These are phyloP conservation scores for Taphrina sp. DNA, from an alignment of 1,139 yeast genomes.

Conservation along the genomic window DNA sequence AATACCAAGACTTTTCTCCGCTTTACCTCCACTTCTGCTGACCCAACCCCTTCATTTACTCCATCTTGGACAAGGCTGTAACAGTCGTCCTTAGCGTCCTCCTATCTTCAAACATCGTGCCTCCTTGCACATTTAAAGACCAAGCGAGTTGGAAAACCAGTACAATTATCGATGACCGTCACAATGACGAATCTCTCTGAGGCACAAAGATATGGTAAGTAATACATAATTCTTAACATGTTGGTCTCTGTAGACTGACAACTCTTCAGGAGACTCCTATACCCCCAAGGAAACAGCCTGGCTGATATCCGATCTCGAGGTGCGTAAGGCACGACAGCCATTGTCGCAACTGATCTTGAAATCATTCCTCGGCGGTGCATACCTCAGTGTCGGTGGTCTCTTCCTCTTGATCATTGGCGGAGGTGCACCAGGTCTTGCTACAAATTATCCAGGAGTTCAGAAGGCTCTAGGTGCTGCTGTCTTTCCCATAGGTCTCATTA, in stretches of 20 bases:
- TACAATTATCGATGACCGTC: no score
- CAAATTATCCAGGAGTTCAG: constrained; percentile 56
- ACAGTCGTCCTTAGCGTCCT: no score
- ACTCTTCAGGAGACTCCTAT: constrained; percentile 6
- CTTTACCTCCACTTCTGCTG: no score
- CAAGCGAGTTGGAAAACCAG: no score
- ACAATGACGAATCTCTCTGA: no score
- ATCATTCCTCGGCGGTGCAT: constrained; percentile 60
- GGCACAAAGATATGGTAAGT: constrained; percentile 15
- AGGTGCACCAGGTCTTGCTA: constrained; percentile 49
- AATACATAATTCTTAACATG: no score
- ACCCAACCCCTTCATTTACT: no score
- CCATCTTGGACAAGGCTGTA: no score
- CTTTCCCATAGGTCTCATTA: constrained; percentile 38
- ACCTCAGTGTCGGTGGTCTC: constrained; percentile 74
- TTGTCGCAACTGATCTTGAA: constrained; percentile 35
- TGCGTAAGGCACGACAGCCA: constrained; percentile 37
- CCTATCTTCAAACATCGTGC: not conserved
- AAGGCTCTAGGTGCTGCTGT: constrained; percentile 39
- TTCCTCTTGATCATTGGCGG: constrained; percentile 58
- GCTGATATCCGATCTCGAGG: constrained; percentile 36
- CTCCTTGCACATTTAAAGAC: not conserved
- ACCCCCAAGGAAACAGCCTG: constrained; percentile 37
- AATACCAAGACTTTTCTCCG: no score
- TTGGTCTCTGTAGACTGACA: no score